Evolutionary conservation across 306 rosid species (phyloP).

Genomic region (cucumber (Cucumis sativus)): Cucumber_9930_V3 NC_026656.2:9219501-9220000

Average conservation of each 20-base stretch:
- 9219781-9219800: neutral
- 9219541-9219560: too few relatives aligned
- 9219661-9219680: neutral
- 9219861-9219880: neutral
- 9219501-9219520: too few relatives aligned
- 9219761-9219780: neutral
- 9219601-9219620: neutral
- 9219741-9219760: neutral
- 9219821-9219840: neutral
- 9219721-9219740: neutral
- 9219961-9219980: constrained; percentile 31
- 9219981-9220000: neutral
- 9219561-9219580: too few relatives aligned
- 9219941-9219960: constrained; percentile 47
- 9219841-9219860: neutral
- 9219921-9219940: constrained; percentile 12
- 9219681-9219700: neutral
- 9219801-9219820: neutral
- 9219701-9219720: neutral
- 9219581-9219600: too few relatives aligned
- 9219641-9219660: neutral
- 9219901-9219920: neutral
- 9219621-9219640: neutral
- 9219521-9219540: too few relatives aligned
- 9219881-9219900: neutral